A percentile compares a stretch with the other conserved stretches of the same genome.
phyloP scores from a whole-genome alignment of 106 monocot species.

The Apostasia ramifera region DNA sequence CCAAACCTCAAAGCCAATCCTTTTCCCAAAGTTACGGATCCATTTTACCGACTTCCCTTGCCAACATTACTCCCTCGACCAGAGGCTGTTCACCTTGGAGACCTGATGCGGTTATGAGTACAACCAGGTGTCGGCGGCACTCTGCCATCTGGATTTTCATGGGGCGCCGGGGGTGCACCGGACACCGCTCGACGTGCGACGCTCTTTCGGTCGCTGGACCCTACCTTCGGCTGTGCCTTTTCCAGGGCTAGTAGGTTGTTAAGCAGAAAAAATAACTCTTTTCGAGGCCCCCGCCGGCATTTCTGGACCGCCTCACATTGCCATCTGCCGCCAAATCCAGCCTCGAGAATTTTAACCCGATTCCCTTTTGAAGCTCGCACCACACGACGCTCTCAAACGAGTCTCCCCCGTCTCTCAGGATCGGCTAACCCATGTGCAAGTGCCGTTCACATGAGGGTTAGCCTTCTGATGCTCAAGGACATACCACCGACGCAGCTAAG shows the following conservation, averaged over 20 bases:
- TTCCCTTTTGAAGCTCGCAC: neutral
- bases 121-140: neutral
- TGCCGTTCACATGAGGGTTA: no score
- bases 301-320: conserved; percentile 6
- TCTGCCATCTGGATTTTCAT: conserved; percentile 26
- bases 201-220: conserved; percentile 17
- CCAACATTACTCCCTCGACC: no score
- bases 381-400: conserved; percentile 8
- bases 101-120: no score
- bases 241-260: no score
- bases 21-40: neutral
- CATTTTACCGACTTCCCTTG: no score
- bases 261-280: no score
- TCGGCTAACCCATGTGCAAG: neutral
- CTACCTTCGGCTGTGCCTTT: conserved; percentile 8
- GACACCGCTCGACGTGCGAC: conserved; percentile 14
- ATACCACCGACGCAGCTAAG: no score
- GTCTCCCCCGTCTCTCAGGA: conserved; percentile 4
- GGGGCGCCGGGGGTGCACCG: conserved; percentile 16
- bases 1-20: conserved; percentile 22
- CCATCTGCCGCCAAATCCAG: conserved; percentile 14
- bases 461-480: no score
- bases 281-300: no score
- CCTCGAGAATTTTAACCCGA: no score
- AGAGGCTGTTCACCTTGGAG: no score